These are phyloP conservation scores for Trypanosoma avium DNA, from an alignment of 208 protist genomes.

Conservation along the genomic window DNA sequence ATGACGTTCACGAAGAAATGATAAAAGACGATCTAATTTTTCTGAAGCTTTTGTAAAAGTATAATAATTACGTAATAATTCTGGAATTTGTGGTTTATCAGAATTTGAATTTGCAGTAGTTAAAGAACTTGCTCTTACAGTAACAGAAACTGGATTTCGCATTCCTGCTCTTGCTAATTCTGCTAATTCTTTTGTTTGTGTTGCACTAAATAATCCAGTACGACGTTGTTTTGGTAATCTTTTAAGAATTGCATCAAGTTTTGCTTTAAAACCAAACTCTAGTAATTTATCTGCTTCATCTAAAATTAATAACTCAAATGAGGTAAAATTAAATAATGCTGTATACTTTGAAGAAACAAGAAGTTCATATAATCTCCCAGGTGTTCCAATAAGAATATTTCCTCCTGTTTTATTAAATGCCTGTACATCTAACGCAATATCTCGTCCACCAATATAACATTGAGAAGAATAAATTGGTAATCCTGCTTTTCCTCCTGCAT, in stretches of 20 bases:
- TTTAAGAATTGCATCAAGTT: constrained; percentile 88
- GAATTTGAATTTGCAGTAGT: constrained; percentile 40
- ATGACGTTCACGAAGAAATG: constrained; percentile 56
- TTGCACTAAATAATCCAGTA: constrained; percentile 93
- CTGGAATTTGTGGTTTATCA: constrained; percentile 85
- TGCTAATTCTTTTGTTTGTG: constrained; percentile 90
- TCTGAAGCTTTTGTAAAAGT: constrained; percentile 68
- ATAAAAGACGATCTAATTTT: constrained; percentile 88
- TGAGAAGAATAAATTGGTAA: constrained; percentile 77
- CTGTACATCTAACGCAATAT: constrained; percentile 76
- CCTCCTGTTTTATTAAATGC: constrained; percentile 78
- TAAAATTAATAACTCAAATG: constrained; percentile 91
- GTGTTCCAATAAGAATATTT: constrained; percentile 91
- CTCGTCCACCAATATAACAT: constrained; percentile 91
- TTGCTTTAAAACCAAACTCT: constrained; percentile 92
- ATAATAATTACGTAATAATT: constrained; percentile 88
- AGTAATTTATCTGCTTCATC: constrained; percentile 94
- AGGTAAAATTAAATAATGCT: constrained; percentile 66
- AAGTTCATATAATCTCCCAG: constrained; percentile 89
- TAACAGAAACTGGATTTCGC: constrained; percentile 90
- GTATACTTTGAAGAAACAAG: constrained; percentile 84
- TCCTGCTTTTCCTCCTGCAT: constrained; percentile 36
- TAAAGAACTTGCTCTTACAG: constrained; percentile 54
- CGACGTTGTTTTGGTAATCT: constrained; percentile 90
- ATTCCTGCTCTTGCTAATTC: constrained; percentile 89